phyloP scores from a whole-genome alignment of 2,329 filamentous ascomycete genomes.

The Raffaelea albimanens region DNA sequence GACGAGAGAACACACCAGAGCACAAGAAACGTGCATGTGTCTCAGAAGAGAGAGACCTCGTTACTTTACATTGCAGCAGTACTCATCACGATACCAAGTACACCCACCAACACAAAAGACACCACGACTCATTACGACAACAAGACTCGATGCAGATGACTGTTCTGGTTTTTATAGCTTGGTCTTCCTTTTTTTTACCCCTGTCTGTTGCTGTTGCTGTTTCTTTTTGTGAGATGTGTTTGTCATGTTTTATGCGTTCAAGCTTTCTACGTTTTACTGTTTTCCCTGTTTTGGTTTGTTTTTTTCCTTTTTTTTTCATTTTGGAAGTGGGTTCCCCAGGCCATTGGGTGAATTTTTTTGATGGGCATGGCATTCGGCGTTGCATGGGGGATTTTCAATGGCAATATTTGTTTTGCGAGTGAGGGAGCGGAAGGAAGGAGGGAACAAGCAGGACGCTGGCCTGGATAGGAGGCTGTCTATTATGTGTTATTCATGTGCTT shows the following conservation, averaged over 20 bases:
- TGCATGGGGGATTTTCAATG: neutral
- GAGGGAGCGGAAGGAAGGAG: too few relatives aligned
- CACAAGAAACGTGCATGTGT: too few relatives aligned
- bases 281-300: neutral
- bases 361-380: neutral
- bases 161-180: constrained; percentile 2
- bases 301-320: neutral
- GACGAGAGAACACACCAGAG: neutral
- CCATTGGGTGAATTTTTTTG: neutral
- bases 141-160: neutral
- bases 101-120: too few relatives aligned
- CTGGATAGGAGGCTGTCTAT: too few relatives aligned
- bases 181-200: neutral
- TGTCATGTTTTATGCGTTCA: neutral
- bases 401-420: neutral
- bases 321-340: neutral
- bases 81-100: too few relatives aligned
- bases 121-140: too few relatives aligned
- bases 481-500: too few relatives aligned
- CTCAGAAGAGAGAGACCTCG: too few relatives aligned
- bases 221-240: too few relatives aligned
- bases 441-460: too few relatives aligned
- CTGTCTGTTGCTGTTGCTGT: neutral
- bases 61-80: too few relatives aligned
- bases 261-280: neutral